Conservation (phyloP, 345 rosid genomes). For the Diplotaxis tenuifolia region DNA sequence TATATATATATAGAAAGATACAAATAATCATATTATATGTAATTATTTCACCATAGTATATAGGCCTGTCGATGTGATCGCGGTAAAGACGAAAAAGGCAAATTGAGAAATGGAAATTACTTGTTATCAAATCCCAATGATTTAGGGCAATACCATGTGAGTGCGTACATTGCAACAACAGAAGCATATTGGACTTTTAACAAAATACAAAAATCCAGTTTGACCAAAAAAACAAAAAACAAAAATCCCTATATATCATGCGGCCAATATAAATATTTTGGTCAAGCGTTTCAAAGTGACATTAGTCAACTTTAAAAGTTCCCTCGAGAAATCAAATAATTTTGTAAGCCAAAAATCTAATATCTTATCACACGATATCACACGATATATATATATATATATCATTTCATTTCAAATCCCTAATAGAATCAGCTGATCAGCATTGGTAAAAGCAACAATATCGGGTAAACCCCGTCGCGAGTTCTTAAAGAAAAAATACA, state of each 20-base stretch:
- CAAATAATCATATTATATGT: too few species aligned
- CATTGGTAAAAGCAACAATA: too few species aligned
- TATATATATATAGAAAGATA: too few species aligned
- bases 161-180: slow-evolving; percentile 18
- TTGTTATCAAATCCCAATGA: slow-evolving; percentile 33
- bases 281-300: slow-evolving; percentile 33
- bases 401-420: background rate
- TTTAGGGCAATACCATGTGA: slow-evolving; percentile 32
- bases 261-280: slow-evolving; percentile 8
- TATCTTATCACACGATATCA: too few species aligned
- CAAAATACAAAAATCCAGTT: slow-evolving; percentile 3
- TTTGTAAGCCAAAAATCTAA: too few species aligned
- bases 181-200: slow-evolving; percentile 26
- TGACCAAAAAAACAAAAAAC: slow-evolving; percentile 1
- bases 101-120: slow-evolving; percentile 18
- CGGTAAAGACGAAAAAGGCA: slow-evolving; percentile 19
- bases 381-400: too few species aligned
- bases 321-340: slow-evolving; percentile 19
- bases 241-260: slow-evolving; percentile 23
- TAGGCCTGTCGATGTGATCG: slow-evolving; percentile 28
- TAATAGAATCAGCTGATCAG: too few species aligned
- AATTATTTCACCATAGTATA: background rate
- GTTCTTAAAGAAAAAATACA: too few species aligned
- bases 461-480: too few species aligned
- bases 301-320: slow-evolving; percentile 33